Percentiles rank a stretch among this genome's conserved stretches.
Evolutionary conservation across 257 asterid genomes (phyloP).

Genomic region (Cynanchum wilfordii): DNA sequence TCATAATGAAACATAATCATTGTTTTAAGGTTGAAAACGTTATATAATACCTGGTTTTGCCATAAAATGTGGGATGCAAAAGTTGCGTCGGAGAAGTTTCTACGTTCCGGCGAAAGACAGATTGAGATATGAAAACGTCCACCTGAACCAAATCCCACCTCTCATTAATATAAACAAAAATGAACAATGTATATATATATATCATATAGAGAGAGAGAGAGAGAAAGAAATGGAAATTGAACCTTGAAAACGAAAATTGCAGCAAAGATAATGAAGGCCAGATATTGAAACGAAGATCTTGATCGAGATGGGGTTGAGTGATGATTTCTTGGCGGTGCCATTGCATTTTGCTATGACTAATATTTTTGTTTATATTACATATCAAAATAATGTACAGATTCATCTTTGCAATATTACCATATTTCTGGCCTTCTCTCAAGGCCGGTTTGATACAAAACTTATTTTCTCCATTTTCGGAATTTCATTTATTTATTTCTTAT

Average conservation of each 20-base stretch:
- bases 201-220: no score
- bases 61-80: slow-evolving; percentile 3
- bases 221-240: neutral
- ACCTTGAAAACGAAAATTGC: slow-evolving; percentile 90
- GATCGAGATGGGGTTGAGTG: slow-evolving; percentile 39
- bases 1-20: neutral
- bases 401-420: slow-evolving; percentile 18
- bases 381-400: neutral
- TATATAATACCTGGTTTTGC: slow-evolving; percentile 8
- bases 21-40: neutral
- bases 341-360: slow-evolving; percentile 11
- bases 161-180: neutral
- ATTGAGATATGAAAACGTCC: slow-evolving; percentile 59
- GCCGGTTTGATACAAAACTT: neutral
- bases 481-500: neutral
- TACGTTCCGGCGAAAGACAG: slow-evolving; percentile 32
- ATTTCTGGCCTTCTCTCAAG: slow-evolving; percentile 6
- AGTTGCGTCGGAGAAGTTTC: slow-evolving; percentile 28
- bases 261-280: slow-evolving; percentile 56
- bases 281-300: slow-evolving; percentile 49
- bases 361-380: neutral
- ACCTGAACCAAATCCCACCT: slow-evolving; percentile 28
- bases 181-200: neutral
- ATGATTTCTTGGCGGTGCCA: slow-evolving; percentile 42
- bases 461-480: neutral